Conservation (phyloP, 2,329 filamentous ascomycete species). For the Pleurostoma richardsiae region DNA sequence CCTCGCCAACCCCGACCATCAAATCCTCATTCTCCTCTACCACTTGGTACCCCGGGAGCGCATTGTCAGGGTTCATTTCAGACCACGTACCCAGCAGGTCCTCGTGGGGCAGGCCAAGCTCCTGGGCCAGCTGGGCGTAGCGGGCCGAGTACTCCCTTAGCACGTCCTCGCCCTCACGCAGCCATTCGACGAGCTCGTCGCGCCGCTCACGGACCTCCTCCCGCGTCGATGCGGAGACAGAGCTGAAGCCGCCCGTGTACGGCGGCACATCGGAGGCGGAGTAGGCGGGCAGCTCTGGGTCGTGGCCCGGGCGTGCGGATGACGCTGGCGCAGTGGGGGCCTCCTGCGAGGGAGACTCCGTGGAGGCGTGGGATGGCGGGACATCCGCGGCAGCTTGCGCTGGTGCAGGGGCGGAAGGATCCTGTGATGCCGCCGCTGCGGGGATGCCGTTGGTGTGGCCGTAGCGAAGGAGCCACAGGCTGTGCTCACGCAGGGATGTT, state of each 20-base stretch:
- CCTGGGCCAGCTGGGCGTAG: slow-evolving; percentile 18
- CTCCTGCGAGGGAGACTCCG: background rate
- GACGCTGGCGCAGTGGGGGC: slow-evolving; percentile 1
- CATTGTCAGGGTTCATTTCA: slow-evolving; percentile 21
- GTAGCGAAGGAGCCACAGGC: slow-evolving; percentile 21
- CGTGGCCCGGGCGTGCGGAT: background rate
- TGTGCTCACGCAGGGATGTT: slow-evolving; percentile 21
- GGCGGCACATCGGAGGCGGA: slow-evolving; percentile 18
- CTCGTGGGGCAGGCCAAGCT: slow-evolving; percentile 17
- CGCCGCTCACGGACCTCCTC: slow-evolving; percentile 19
- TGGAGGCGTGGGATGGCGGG: too few species aligned
- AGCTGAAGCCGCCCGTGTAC: slow-evolving; percentile 17
- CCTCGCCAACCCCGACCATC: slow-evolving; percentile 24
- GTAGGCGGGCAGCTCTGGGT: slow-evolving; percentile 17
- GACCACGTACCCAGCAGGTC: slow-evolving; percentile 23
- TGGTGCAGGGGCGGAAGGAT: too few species aligned
- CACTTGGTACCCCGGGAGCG: slow-evolving; percentile 19
- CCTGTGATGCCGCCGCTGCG: background rate
- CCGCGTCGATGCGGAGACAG: slow-evolving; percentile 15
- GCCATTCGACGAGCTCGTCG: slow-evolving; percentile 20
- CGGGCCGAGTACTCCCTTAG: slow-evolving; percentile 23
- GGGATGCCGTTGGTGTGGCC: slow-evolving; percentile 11
- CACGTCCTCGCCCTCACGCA: slow-evolving; percentile 20
- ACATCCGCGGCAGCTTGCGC: too few species aligned
- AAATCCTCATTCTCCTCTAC: slow-evolving; percentile 21